phyloP scores from a whole-genome alignment of 345 rosid species.

The Gossypium stocksii region DNA sequence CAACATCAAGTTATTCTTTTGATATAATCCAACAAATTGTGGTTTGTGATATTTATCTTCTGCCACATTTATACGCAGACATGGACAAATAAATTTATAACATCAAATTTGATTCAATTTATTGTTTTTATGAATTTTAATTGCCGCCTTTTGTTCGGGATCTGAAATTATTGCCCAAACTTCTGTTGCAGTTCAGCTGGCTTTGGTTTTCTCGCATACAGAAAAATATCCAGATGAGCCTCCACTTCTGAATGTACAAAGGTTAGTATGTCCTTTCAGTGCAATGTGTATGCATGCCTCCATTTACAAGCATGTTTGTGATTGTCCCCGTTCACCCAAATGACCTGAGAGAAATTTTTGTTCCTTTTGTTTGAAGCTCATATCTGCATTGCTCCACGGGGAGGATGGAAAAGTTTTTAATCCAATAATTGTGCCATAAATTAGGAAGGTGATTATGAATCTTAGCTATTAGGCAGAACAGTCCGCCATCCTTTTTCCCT shows the following conservation, averaged over 20 bases:
- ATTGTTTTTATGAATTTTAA: neutral
- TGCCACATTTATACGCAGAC: neutral
- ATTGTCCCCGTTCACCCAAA: neutral
- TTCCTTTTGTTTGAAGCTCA: neutral
- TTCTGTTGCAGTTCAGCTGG: slow-evolving; percentile 73
- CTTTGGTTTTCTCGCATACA: slow-evolving; percentile 80
- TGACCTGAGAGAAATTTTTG: neutral
- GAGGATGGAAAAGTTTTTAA: neutral
- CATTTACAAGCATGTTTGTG: neutral
- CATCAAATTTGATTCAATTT: neutral
- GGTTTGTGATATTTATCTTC: neutral
- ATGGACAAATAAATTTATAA: neutral
- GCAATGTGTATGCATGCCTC: slow-evolving; percentile 6
- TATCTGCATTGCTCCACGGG: neutral
- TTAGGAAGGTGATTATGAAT: neutral
- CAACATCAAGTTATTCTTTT: slow-evolving; percentile 60
- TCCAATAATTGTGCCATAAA: neutral
- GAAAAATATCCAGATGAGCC: slow-evolving; percentile 85
- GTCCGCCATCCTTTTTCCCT: neutral
- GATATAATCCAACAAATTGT: neutral
- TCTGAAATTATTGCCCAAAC: slow-evolving; percentile 19
- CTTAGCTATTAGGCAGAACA: neutral
- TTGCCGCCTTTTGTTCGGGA: neutral
- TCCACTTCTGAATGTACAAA: slow-evolving; percentile 73
- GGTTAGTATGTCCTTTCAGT: slow-evolving; percentile 36